These are phyloP conservation scores for Herpomyces periplanetae DNA, from an alignment of 2,329 filamentous ascomycete genomes.

Conservation along the genomic window DNA sequence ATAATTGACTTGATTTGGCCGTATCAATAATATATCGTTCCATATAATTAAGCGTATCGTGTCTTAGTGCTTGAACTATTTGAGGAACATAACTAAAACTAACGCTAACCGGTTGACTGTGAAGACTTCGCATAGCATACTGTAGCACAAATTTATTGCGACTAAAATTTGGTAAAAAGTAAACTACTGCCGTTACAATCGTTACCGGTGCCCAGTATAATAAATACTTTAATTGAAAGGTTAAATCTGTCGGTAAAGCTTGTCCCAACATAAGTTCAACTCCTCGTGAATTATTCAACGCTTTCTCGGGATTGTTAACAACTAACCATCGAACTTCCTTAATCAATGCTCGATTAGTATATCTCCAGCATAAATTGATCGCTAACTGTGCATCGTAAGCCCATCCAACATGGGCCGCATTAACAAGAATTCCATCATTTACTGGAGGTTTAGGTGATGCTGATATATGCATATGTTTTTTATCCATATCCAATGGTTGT, in stretches of 20 bases:
- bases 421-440: slow-evolving; percentile 6
- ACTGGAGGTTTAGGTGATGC: slow-evolving; percentile 9
- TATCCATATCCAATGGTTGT: slow-evolving; percentile 27
- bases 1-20: slow-evolving; percentile 82
- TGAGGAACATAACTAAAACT: slow-evolving; percentile 98
- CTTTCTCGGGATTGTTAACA: slow-evolving; percentile 45
- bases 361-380: slow-evolving; percentile 43
- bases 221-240: slow-evolving; percentile 58
- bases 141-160: slow-evolving; percentile 80
- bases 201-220: slow-evolving; percentile 77
- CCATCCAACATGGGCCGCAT: slow-evolving; percentile 30
- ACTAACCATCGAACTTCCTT: slow-evolving; percentile 41
- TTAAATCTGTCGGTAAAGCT: slow-evolving; percentile 34
- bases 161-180: slow-evolving; percentile 60
- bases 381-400: slow-evolving; percentile 43
- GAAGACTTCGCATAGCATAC: slow-evolving; percentile 76
- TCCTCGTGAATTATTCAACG: slow-evolving; percentile 38
- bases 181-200: slow-evolving; percentile 62
- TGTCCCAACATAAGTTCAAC: slow-evolving; percentile 43
- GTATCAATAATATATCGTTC: slow-evolving; percentile 90
- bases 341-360: slow-evolving; percentile 28
- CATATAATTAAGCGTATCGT: slow-evolving; percentile 71
- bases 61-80: slow-evolving; percentile 73
- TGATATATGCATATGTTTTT: slow-evolving; percentile 12
- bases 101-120: slow-evolving; percentile 76